A percentile compares a stretch with the other conserved stretches of the same genome.
Conservation (phyloP, 768 basidiomycete genomes). For the Dacryopinax primogenitus region DNA sequence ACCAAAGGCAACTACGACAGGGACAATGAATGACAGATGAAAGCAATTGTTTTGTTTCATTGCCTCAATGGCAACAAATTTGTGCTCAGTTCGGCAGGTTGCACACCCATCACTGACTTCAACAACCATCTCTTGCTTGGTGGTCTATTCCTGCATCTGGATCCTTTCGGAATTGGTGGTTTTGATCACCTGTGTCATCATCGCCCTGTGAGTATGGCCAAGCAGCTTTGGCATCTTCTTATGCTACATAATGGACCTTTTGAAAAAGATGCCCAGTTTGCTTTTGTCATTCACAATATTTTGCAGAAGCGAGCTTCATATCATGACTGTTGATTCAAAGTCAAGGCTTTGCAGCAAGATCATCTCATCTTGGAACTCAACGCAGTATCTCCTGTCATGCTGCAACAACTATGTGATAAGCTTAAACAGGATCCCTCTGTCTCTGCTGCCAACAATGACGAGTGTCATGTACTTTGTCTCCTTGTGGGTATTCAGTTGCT, state of each 20-base stretch:
- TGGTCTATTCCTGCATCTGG: not conserved
- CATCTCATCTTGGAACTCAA: no score
- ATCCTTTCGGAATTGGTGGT: not conserved
- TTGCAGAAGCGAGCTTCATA: constrained; percentile 15
- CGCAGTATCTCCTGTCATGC: no score
- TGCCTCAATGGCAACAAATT: not conserved
- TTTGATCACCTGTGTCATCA: not conserved
- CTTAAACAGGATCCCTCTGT: no score
- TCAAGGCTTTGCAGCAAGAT: no score
- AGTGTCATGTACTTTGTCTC: not conserved
- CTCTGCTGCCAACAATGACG: no score
- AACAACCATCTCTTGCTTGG: not conserved
- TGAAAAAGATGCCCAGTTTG: not conserved
- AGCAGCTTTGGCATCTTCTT: not conserved
- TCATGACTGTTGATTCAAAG: not conserved
- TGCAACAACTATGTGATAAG: no score
- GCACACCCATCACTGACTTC: not conserved
- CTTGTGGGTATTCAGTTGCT: not conserved
- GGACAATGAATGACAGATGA: not conserved
- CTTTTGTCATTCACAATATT: not conserved
- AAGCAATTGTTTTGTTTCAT: not conserved
- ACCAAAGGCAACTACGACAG: not conserved
- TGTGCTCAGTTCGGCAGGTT: not conserved
- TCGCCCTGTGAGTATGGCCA: not conserved
- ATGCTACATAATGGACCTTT: not conserved